These are phyloP conservation scores for Linaria vulgaris DNA, from an alignment of 257 asterid genomes.

Conservation along the genomic window DNA sequence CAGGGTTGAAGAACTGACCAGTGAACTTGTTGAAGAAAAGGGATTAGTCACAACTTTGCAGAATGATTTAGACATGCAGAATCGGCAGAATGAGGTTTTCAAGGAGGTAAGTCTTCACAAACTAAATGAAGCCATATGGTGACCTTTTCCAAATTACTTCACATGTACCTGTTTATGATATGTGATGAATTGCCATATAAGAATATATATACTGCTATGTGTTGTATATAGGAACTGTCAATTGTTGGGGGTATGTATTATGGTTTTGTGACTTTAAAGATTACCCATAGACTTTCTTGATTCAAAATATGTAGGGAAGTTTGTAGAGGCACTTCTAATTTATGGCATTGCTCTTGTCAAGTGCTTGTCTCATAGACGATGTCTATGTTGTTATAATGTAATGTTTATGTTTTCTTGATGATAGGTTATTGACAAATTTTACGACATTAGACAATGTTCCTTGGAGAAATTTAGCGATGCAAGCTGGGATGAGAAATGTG, in stretches of 20 bases:
- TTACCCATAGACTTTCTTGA: not conserved
- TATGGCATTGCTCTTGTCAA: constrained; percentile 15
- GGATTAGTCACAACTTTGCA: constrained; percentile 39
- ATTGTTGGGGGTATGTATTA: not conserved
- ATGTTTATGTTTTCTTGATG: constrained; percentile 23
- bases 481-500: constrained; percentile 80
- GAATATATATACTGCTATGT: not conserved
- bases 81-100: constrained; percentile 54
- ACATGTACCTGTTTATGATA: not conserved
- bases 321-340: constrained; percentile 9
- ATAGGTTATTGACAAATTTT: constrained; percentile 84
- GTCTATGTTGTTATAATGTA: constrained; percentile 14
- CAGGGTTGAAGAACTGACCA: constrained; percentile 76
- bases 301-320: not conserved
- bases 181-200: not conserved
- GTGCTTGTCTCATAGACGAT: constrained; percentile 1
- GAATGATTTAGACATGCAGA: constrained; percentile 51
- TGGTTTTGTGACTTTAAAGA: not conserved
- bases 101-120: constrained; percentile 53
- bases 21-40: constrained; percentile 65
- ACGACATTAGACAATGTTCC: constrained; percentile 59
- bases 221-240: not conserved
- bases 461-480: constrained; percentile 42
- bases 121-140: constrained; percentile 17
- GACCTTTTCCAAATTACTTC: not conserved